Conservation (phyloP, 1,284 basidiomycete species). For the Sphagnurus paluster region DNA sequence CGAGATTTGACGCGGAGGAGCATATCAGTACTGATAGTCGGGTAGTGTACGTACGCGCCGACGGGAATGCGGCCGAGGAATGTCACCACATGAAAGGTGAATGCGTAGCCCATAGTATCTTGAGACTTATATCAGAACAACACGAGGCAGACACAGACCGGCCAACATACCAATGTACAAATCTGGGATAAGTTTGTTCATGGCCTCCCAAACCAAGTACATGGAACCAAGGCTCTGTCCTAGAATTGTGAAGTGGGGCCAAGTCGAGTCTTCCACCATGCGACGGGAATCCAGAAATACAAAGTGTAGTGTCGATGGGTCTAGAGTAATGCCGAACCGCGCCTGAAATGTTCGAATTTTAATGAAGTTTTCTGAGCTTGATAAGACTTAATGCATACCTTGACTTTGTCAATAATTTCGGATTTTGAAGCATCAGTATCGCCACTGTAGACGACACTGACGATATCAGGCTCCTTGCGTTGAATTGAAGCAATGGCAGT, state of each 20-base stretch:
- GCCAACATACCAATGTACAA: conserved; percentile 72
- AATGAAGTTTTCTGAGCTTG: neutral
- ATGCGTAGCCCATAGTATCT: conserved; percentile 99
- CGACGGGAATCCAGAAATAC: conserved; percentile 73
- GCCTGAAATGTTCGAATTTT: conserved; percentile 41
- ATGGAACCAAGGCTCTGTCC: conserved; percentile 92
- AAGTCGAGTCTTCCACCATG: conserved; percentile 81
- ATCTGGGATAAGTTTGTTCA: conserved; percentile 78
- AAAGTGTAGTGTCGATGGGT: conserved; percentile 69
- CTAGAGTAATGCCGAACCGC: conserved; percentile 81
- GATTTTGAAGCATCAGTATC: conserved; percentile 80
- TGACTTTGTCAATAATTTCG: conserved; percentile 80
- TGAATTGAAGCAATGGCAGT: conserved; percentile 85
- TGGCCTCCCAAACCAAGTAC: conserved; percentile 80
- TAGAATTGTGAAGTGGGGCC: conserved; percentile 87
- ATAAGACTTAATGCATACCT: conserved; percentile 48
- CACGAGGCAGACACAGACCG: neutral
- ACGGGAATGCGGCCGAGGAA: conserved; percentile 68
- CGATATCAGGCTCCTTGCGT: conserved; percentile 62
- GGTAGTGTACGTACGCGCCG: conserved; percentile 95
- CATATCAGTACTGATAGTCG: conserved; percentile 96
- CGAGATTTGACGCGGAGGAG: conserved; percentile 74
- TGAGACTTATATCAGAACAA: conserved; percentile 3
- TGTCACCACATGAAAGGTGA: conserved; percentile 81
- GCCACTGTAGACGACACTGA: conserved; percentile 92